Base-by-base conservation (phyloP, 2,329 filamentous ascomycete species). In the Xylariaceae sp. region DNA sequence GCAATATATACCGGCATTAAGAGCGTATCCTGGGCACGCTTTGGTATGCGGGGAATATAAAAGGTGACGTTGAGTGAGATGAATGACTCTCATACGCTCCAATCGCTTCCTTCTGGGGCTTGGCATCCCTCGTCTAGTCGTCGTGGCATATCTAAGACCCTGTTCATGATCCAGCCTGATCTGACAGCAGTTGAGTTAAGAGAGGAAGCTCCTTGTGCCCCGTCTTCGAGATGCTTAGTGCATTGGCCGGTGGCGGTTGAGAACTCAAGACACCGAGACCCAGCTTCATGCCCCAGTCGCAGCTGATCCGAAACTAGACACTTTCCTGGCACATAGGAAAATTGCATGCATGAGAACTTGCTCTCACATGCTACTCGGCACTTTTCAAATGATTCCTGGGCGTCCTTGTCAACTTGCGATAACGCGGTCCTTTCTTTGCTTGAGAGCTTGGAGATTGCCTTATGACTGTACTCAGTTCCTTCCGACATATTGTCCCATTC, bases 261-360 rank as follows among this genome's bases (percentile, higher is more conserved):
- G 39, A 50, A 54, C 31, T 54, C 51, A 13, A 49, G 5, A 44
- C 51, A 54, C n/a, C 31, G 39, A 33, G 47, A 18, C 7, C 55
- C 48, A 11, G 38, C 48, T 9, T 41, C 45, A 38, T 51, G 50
- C 6, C 50, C 55, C 6, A 56, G 16, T 10, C 55, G 55, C 12
- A 60, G 28, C 17, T 60, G 48, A n/a, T 49, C 46, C 6, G 57
- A 56, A 13, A 46, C 43, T 3, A 52, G 36, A 45, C 57, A 58
- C 22, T 28, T 41, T 4, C 49, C 39, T 2, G 43, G 18, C 2
- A 7, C 33, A 33, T 51, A 44, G 5, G 47, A 58, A 17, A 50
- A 56, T 41, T 54, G 50, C 1, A 58, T 49, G 38, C 57, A 60
- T 13, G n/a, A 22, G 5, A 48, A 22, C 18, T 47, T 54, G 17